phyloP scores from a whole-genome alignment of 2,329 filamentous ascomycete genomes.

The Diaporthe citri region DNA sequence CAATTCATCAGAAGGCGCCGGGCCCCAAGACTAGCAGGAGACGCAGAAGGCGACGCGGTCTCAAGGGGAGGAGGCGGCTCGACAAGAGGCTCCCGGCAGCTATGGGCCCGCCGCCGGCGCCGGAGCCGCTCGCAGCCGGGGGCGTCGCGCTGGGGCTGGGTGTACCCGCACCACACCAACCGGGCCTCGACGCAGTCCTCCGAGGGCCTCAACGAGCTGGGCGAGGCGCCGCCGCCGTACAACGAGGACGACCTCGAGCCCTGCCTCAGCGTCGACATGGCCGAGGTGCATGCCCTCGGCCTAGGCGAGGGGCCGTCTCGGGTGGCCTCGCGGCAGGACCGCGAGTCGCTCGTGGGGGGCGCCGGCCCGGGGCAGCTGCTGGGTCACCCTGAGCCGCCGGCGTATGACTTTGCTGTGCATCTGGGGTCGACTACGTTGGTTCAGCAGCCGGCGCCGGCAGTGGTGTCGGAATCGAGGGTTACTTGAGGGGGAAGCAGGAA shows the following conservation, averaged over 20 bases:
- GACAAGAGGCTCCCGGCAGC: not conserved
- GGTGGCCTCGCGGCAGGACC: slow-evolving; percentile 14
- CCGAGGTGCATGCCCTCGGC: not conserved
- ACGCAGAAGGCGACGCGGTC: not conserved
- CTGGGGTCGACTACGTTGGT: not conserved
- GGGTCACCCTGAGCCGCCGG: slow-evolving; percentile 5
- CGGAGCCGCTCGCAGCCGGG: not conserved
- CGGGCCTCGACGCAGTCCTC: slow-evolving; percentile 4
- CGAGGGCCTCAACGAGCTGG: slow-evolving; percentile 46
- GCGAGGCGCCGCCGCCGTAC: slow-evolving; percentile 47
- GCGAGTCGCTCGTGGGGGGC: not conserved
- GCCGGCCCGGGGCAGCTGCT: not conserved
- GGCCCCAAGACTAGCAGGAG: not conserved
- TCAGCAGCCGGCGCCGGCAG: slow-evolving; percentile 10
- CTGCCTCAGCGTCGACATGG: slow-evolving; percentile 8
- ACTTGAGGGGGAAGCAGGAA: not conserved
- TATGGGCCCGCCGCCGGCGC: not conserved
- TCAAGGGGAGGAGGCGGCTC: not conserved
- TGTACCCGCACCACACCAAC: not conserved
- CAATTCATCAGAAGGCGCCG: not conserved
- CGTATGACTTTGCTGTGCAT: slow-evolving; percentile 20
- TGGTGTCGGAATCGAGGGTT: not conserved
- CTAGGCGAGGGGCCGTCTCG: slow-evolving; percentile 8
- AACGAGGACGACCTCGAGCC: slow-evolving; percentile 24
- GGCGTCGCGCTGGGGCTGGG: slow-evolving; percentile 24